phyloP scores from a whole-genome alignment of 2,329 filamentous ascomycete species.

The Trichoderma endophyticum region DNA sequence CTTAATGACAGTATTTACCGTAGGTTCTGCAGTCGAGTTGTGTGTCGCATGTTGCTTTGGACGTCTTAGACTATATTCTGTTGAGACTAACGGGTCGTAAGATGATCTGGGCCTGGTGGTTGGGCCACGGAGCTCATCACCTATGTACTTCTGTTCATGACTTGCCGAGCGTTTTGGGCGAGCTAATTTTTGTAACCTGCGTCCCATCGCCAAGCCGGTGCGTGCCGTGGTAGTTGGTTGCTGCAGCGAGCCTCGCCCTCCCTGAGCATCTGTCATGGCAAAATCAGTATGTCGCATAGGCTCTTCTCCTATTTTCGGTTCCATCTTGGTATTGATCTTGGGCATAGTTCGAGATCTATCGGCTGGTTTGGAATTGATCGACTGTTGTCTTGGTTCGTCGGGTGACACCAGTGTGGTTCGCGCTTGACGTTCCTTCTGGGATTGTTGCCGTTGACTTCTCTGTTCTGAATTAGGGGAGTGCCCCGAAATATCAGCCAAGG shows the following conservation, averaged over 20 bases:
- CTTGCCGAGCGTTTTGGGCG: background rate
- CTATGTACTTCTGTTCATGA: slow-evolving; percentile 9
- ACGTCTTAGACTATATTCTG: slow-evolving; percentile 21
- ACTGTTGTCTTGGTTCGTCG: background rate
- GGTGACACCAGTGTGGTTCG: background rate
- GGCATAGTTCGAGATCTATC: background rate
- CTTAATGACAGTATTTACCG: slow-evolving; percentile 21
- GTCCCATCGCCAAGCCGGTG: background rate
- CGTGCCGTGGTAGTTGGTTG: background rate
- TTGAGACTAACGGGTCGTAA: slow-evolving; percentile 24
- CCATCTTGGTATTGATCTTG: background rate
- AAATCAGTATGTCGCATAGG: background rate
- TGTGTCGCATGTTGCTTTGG: slow-evolving; percentile 29
- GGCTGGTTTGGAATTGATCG: background rate
- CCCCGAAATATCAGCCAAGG: background rate
- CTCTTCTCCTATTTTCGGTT: background rate
- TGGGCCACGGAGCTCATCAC: slow-evolving; percentile 15
- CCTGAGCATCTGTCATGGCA: background rate
- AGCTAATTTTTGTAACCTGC: background rate
- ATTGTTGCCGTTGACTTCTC: background rate
- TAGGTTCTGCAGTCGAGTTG: slow-evolving; percentile 21
- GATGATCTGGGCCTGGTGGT: slow-evolving; percentile 31
- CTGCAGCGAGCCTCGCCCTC: background rate
- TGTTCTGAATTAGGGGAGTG: background rate
- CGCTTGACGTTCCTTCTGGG: background rate